Conservation (phyloP, 2,329 filamentous ascomycete species). For the Botryotinia narcissicola region DNA sequence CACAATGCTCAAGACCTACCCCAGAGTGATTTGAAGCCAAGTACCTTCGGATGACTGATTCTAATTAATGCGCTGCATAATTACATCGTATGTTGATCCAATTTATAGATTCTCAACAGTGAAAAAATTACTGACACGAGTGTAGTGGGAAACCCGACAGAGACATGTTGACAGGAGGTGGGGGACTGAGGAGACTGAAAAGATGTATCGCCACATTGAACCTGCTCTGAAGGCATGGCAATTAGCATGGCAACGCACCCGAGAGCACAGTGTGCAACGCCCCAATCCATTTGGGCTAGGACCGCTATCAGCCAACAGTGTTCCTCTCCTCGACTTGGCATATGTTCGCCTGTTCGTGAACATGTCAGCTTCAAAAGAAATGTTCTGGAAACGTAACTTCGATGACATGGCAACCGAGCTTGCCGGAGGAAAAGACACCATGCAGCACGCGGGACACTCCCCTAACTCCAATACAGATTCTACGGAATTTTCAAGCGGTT, state of each 20-base stretch:
- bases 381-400: conserved; percentile 92
- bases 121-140: background rate
- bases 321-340: conserved; percentile 85
- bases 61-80: conserved; percentile 95
- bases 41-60: conserved; percentile 87
- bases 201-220: conserved; percentile 94
- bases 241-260: conserved; percentile 83
- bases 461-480: conserved; percentile 46
- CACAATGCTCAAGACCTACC: conserved; percentile 49
- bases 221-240: conserved; percentile 94
- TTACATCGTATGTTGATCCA: conserved; percentile 58
- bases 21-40: conserved; percentile 69
- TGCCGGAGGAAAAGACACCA: conserved; percentile 71
- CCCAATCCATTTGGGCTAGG: conserved; percentile 81
- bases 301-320: conserved; percentile 83
- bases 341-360: conserved; percentile 93
- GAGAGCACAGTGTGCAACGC: conserved; percentile 77
- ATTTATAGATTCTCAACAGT: background rate
- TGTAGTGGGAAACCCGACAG: conserved; percentile 82
- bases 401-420: conserved; percentile 88
- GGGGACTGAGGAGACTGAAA: conserved; percentile 89
- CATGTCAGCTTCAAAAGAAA: conserved; percentile 86
- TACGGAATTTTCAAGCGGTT: conserved; percentile 34
- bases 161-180: conserved; percentile 83
- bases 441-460: conserved; percentile 67